Base-by-base conservation (phyloP, 306 rosid species). In the Pueraria montana region DNA sequence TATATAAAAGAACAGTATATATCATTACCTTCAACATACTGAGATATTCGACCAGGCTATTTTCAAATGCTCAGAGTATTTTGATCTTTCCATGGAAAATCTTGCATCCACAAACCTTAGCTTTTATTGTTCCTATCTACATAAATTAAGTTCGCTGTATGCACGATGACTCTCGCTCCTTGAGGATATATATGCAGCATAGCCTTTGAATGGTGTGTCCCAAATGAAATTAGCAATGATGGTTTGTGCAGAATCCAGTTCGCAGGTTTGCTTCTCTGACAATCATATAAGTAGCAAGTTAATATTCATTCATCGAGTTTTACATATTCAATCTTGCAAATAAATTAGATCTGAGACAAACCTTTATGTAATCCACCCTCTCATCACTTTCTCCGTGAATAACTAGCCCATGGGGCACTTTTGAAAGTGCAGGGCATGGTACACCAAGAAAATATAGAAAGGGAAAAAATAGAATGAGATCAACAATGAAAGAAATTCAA, bases 61-160 rank as follows among this genome's bases (percentile, higher is more conserved):
- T 87, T 87, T 95, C 99, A 86, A 95, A 95, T 92, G 89, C 83
- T 83, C 50, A 80, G 78, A 73, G 75, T 86, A 82, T 76, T 90
- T 86, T 85, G 85, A 83, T 87, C 91, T 87, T 95, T 95, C 99
- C 99, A 95, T 12, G 99, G 98, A 87, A 95, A 93, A 86, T 95
- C 99, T 89, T 95, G 99, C 98, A 95, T 93, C 99, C 99, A 95
- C 80, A 95, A 86, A 84, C 96, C 99, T 87, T 95, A 98, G 83
- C 92, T 92, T 92, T 95, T 95, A 88, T 95, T 95, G 84, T 95
- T 95, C 98, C 99, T 93, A 76, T 95, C 99, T 32, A 95, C 97
- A 87, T 85, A 82, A 80, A 95, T 95, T 79, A 93, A 88, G 87
- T 93, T 93, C 10, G 97, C 99, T 2, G 99, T 95, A 80, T 95